Percentiles rank a stretch among this genome's conserved stretches.
phyloP scores from a whole-genome alignment of 768 basidiomycete genomes.

The Strobilomyces dryophilus region DNA sequence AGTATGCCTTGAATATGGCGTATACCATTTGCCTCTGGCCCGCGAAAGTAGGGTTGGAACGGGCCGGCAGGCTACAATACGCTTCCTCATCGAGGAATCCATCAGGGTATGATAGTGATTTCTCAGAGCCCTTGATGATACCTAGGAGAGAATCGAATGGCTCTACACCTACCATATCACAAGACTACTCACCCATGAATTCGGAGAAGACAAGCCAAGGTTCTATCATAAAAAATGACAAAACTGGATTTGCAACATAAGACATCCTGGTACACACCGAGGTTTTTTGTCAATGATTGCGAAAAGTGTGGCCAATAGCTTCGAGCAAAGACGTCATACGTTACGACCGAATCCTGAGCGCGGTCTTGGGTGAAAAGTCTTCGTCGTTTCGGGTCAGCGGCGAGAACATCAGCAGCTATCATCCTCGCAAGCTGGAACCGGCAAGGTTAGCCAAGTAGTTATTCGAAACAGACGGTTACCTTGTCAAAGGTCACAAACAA shows the following conservation, averaged over 20 bases:
- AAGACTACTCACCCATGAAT: conserved; percentile 46
- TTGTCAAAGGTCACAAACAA: too few relatives aligned
- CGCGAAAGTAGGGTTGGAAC: too few relatives aligned
- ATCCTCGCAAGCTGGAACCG: conserved; percentile 26
- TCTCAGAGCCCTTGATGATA: conserved; percentile 38
- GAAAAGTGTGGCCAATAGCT: conserved; percentile 61
- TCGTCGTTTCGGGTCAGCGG: neutral
- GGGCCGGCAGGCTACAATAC: conserved; percentile 32
- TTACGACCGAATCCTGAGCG: conserved; percentile 30
- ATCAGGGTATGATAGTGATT: conserved; percentile 32
- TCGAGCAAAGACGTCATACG: conserved; percentile 45
- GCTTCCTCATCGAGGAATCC: conserved; percentile 40
- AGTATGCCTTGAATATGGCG: conserved; percentile 34
- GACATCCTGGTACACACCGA: conserved; percentile 38
- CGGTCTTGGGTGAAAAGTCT: conserved; percentile 19
- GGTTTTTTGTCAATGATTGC: conserved; percentile 43
- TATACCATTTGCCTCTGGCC: too few relatives aligned
- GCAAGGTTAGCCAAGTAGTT: too few relatives aligned
- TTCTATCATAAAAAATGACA: too few relatives aligned
- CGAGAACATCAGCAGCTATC: conserved; percentile 23
- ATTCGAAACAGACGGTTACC: too few relatives aligned
- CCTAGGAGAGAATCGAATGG: too few relatives aligned
- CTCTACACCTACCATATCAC: conserved; percentile 15
- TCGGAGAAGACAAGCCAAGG: conserved; percentile 61
- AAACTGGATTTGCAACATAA: neutral